Evolutionary conservation across 768 basidiomycete genomes (phyloP).

Genomic region (Flagelloscypha sp.): DNA sequence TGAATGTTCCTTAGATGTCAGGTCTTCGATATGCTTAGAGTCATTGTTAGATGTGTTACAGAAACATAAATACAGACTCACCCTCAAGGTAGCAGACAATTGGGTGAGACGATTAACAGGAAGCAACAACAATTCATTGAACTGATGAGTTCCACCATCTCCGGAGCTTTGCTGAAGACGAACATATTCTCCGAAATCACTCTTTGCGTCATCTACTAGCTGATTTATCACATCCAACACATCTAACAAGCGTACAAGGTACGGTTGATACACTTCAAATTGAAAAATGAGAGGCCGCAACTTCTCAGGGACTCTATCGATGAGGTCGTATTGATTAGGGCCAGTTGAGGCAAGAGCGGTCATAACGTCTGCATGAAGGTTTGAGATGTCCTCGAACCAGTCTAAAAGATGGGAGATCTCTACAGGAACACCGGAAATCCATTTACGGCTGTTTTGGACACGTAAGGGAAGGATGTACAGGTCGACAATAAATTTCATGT

Average conservation of each 20-base stretch:
- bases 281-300: conserved; percentile 54
- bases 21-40: conserved; percentile 54
- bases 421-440: conserved; percentile 75
- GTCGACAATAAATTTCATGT: conserved; percentile 55
- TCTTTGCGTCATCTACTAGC: conserved; percentile 39
- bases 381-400: conserved; percentile 82
- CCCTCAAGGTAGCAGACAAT: conserved; percentile 69
- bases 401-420: conserved; percentile 70
- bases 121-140: conserved; percentile 64
- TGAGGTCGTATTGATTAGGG: conserved; percentile 31
- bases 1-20: conserved; percentile 61
- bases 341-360: conserved; percentile 36
- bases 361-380: conserved; percentile 61
- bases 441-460: conserved; percentile 55
- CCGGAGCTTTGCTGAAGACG: conserved; percentile 49
- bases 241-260: conserved; percentile 63
- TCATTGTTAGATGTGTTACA: conserved; percentile 5
- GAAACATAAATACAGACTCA: conserved; percentile 26
- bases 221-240: conserved; percentile 45
- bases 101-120: conserved; percentile 65
- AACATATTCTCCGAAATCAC: conserved; percentile 83
- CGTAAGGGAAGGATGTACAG: conserved; percentile 76
- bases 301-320: conserved; percentile 48
- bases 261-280: conserved; percentile 82
- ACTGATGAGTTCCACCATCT: conserved; percentile 48